A percentile compares a stretch with the other conserved stretches of the same genome.
Conservation (phyloP, 306 rosid species). For the Notholithocarpus densiflorus region DNA sequence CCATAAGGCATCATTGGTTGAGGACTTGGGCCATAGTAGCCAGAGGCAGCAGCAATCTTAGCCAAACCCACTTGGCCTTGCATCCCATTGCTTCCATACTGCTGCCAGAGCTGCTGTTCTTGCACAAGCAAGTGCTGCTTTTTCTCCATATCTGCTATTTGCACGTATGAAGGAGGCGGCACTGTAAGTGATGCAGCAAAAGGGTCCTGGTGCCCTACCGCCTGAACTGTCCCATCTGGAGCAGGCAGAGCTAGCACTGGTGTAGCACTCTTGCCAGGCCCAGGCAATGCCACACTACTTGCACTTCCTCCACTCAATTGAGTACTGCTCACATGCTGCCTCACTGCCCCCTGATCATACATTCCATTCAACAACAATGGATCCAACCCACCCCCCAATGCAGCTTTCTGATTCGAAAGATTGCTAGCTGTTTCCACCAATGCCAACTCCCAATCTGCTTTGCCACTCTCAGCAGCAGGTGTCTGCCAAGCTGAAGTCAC, state of each 20-base stretch:
- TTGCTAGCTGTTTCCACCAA: conserved; percentile 65
- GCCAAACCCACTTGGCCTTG: conserved; percentile 64
- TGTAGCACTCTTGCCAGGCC: conserved; percentile 37
- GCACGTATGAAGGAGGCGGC: conserved; percentile 85
- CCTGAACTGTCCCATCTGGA: conserved; percentile 66
- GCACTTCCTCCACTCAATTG: conserved; percentile 70
- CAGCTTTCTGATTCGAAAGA: conserved; percentile 60
- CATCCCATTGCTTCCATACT: conserved; percentile 74
- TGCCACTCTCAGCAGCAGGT: conserved; percentile 70
- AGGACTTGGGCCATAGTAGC: conserved; percentile 33
- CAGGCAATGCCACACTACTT: conserved; percentile 69
- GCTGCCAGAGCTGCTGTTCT: conserved; percentile 80
- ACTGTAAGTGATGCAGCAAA: conserved; percentile 75
- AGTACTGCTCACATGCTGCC: conserved; percentile 59
- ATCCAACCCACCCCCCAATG: conserved; percentile 79
- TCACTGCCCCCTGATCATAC: conserved; percentile 84
- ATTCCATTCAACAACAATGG: conserved; percentile 75
- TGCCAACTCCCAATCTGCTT: conserved; percentile 86
- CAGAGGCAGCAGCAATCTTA: conserved; percentile 48
- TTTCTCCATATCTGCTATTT: conserved; percentile 84
- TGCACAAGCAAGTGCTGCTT: conserved; percentile 70
- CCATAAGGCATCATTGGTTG: conserved; percentile 62
- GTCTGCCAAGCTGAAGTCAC: conserved; percentile 77
- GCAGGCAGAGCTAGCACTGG: conserved; percentile 79
- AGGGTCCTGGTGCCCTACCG: conserved; percentile 68